These are phyloP conservation scores for Xylaria hypoxylon DNA, from an alignment of 2,329 filamentous ascomycete genomes.

Conservation along the genomic window DNA sequence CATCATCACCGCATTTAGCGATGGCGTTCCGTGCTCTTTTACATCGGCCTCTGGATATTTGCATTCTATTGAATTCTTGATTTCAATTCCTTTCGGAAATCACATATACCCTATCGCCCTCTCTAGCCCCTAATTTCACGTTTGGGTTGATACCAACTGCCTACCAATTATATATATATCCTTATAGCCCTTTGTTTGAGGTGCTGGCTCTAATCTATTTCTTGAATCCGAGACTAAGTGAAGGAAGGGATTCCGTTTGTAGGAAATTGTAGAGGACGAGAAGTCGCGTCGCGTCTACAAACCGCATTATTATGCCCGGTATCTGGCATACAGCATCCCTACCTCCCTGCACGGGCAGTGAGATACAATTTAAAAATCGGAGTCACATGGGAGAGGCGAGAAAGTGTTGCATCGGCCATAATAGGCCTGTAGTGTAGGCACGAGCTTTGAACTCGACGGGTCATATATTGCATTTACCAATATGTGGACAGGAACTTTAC, in stretches of 20 bases:
- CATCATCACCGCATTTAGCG: constrained; percentile 27
- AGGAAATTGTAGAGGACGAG: constrained; percentile 10
- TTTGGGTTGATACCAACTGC: constrained; percentile 27
- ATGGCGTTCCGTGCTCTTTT: constrained; percentile 34
- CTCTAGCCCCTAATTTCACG: constrained; percentile 1
- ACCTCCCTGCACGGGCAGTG: background rate
- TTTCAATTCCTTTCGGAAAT: background rate
- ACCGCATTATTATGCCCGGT: background rate
- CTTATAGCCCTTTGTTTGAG: constrained; percentile 11
- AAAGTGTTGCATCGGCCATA: constrained; percentile 6
- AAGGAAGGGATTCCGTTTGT: constrained; percentile 13
- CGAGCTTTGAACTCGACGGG: constrained; percentile 14
- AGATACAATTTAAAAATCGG: background rate
- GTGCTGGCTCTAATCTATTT: constrained; percentile 21
- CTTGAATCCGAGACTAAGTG: constrained; percentile 4
- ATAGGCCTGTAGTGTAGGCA: background rate
- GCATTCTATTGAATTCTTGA: constrained; percentile 8
- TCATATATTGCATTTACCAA: constrained; percentile 28
- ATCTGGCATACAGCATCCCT: constrained; percentile 7
- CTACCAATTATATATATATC: constrained; percentile 26
- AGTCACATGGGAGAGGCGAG: background rate
- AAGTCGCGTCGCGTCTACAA: background rate
- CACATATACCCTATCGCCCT: background rate
- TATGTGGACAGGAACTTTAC: constrained; percentile 21
- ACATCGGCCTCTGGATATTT: background rate